Conservation (phyloP, 257 asterid species). For the Nicotiana sylvestris region DNA sequence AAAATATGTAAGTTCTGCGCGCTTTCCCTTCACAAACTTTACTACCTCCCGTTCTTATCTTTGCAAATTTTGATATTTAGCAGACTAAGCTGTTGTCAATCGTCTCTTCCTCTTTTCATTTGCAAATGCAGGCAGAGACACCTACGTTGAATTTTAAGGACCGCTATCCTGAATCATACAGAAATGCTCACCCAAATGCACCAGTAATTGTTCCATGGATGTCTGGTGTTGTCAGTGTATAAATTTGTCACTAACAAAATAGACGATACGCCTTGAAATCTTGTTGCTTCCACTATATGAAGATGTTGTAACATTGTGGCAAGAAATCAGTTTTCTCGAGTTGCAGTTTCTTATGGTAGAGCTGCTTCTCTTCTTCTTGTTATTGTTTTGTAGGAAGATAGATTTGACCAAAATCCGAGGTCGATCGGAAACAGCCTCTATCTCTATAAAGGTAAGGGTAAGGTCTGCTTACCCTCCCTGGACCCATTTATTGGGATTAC, state of each 20-base stretch:
- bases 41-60: not conserved
- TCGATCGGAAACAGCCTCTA: no score
- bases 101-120: not conserved
- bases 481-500: no score
- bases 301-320: not conserved
- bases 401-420: not conserved
- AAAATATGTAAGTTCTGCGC: constrained; percentile 55
- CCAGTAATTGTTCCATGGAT: constrained; percentile 86
- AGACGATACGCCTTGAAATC: not conserved
- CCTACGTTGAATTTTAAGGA: constrained; percentile 73
- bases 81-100: not conserved
- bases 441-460: no score
- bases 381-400: not conserved
- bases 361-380: constrained; percentile 4
- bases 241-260: constrained; percentile 1
- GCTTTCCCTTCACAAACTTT: not conserved
- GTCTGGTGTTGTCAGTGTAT: constrained; percentile 57
- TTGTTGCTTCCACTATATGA: not conserved
- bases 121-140: constrained; percentile 56
- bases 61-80: not conserved
- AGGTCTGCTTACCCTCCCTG: no score
- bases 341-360: not conserved
- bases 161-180: constrained; percentile 62
- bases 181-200: constrained; percentile 68
- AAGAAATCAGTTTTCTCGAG: constrained; percentile 7